Evolutionary conservation across 768 basidiomycete genomes (phyloP).

Genomic region (Strobilomyces confusus): DNA sequence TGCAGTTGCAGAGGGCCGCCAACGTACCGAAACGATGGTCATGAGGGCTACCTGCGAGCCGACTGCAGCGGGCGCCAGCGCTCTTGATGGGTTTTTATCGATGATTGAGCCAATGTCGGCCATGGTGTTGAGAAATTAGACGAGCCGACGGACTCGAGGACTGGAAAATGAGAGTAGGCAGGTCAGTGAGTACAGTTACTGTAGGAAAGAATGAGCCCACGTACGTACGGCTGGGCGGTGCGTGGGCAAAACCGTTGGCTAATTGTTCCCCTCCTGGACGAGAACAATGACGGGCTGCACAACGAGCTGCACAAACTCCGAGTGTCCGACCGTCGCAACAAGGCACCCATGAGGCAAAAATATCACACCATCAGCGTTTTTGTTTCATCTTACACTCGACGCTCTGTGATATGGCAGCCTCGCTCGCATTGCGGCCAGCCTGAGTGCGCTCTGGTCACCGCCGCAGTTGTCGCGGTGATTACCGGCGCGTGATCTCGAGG

Average conservation of each 20-base stretch:
- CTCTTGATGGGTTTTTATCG: conserved; percentile 39
- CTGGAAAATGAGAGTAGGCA: conserved; percentile 18
- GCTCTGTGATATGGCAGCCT: background rate
- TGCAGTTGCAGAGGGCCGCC: background rate
- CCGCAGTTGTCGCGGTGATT: background rate
- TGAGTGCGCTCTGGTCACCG: no score
- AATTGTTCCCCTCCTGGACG: background rate
- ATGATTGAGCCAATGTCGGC: conserved; percentile 31
- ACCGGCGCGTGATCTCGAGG: background rate
- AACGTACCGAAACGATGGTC: conserved; percentile 65
- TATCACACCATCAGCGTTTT: no score
- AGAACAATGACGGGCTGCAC: no score
- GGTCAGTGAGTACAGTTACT: conserved; percentile 12
- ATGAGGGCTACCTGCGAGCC: conserved; percentile 75
- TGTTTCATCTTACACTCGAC: background rate
- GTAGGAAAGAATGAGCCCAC: background rate
- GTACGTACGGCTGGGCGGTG: background rate
- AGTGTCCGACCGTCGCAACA: background rate
- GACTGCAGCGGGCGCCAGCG: conserved; percentile 78
- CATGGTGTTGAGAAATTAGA: conserved; percentile 25
- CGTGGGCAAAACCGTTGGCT: background rate
- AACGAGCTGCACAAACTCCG: no score
- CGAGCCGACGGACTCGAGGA: conserved; percentile 16
- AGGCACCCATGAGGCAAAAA: background rate
- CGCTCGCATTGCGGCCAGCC: background rate